Conservation (phyloP, 108 stramenopile species). For the Discostella stelligeroides region DNA sequence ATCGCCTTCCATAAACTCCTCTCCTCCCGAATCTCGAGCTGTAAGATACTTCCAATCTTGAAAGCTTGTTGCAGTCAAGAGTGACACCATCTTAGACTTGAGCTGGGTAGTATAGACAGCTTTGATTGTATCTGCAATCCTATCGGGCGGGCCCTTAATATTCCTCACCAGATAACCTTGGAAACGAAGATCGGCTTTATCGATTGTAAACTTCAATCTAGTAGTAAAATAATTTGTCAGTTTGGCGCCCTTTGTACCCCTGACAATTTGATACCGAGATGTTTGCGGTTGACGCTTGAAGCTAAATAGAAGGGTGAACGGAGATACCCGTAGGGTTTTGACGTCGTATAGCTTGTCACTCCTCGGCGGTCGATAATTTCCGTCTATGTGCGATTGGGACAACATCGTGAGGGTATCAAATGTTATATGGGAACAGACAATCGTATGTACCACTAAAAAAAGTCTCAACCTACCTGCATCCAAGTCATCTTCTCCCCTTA, state of each 20-base stretch:
- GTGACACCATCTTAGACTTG: slow-evolving; percentile 77
- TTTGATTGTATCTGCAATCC: slow-evolving; percentile 69
- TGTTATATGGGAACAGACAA: neutral
- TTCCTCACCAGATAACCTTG: slow-evolving; percentile 67
- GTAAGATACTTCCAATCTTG: slow-evolving; percentile 88
- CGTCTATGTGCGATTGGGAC: slow-evolving; percentile 14
- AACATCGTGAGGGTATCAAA: neutral
- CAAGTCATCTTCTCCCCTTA: slow-evolving; percentile 44
- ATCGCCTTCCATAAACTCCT: slow-evolving; percentile 87
- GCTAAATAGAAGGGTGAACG: slow-evolving; percentile 69
- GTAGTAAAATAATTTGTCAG: slow-evolving; percentile 82
- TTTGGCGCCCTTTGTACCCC: slow-evolving; percentile 61
- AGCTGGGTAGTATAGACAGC: slow-evolving; percentile 78
- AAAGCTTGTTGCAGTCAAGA: slow-evolving; percentile 80
- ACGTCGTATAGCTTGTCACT: slow-evolving; percentile 75
- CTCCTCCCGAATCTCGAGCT: slow-evolving; percentile 77
- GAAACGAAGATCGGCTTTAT: slow-evolving; percentile 77
- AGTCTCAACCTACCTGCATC: slow-evolving; percentile 32
- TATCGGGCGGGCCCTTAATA: slow-evolving; percentile 81
- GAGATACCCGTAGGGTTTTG: slow-evolving; percentile 69
- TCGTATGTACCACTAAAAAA: neutral
- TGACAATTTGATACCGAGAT: slow-evolving; percentile 60
- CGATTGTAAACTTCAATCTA: slow-evolving; percentile 78
- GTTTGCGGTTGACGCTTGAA: slow-evolving; percentile 80
- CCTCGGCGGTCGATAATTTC: slow-evolving; percentile 68